These are phyloP conservation scores for Salix arbutifolia DNA, from an alignment of 345 rosid genomes.

Conservation along the genomic window DNA sequence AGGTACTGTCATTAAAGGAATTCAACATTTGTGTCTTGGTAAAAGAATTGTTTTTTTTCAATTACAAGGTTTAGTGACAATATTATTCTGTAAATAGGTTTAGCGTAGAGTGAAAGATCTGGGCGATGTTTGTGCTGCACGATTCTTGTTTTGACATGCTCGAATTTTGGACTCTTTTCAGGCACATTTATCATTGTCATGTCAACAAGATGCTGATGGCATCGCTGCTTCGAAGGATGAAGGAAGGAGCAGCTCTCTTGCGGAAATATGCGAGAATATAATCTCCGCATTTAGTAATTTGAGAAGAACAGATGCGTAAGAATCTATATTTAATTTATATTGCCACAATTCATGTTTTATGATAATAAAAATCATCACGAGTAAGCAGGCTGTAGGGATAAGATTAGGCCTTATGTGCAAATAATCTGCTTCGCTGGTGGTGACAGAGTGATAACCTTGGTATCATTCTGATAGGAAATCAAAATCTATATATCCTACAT, in stretches of 20 bases:
- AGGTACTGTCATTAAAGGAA: not conserved
- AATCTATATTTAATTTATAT: not conserved
- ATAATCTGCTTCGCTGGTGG: no score
- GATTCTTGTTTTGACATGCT: not conserved
- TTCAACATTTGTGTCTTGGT: not conserved
- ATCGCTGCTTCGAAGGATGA: slow-evolving; percentile 20
- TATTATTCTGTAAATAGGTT: not conserved
- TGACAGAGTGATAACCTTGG: no score
- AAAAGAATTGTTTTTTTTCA: not conserved
- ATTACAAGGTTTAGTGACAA: not conserved
- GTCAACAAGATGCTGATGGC: slow-evolving; percentile 14
- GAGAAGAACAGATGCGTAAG: slow-evolving; percentile 51
- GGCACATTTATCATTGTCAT: slow-evolving; percentile 50
- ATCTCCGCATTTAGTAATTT: slow-evolving; percentile 54
- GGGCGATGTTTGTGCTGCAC: not conserved
- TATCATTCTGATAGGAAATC: not conserved
- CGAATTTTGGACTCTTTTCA: slow-evolving; percentile 23
- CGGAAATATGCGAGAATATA: slow-evolving; percentile 55
- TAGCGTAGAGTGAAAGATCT: no score
- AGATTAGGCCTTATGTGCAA: not conserved
- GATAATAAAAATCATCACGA: not conserved
- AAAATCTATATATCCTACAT: not conserved
- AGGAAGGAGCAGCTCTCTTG: slow-evolving; percentile 25
- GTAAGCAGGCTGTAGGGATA: not conserved
- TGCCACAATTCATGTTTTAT: no score